phyloP scores from a whole-genome alignment of 345 rosid genomes.

The Citrus sp. region DNA sequence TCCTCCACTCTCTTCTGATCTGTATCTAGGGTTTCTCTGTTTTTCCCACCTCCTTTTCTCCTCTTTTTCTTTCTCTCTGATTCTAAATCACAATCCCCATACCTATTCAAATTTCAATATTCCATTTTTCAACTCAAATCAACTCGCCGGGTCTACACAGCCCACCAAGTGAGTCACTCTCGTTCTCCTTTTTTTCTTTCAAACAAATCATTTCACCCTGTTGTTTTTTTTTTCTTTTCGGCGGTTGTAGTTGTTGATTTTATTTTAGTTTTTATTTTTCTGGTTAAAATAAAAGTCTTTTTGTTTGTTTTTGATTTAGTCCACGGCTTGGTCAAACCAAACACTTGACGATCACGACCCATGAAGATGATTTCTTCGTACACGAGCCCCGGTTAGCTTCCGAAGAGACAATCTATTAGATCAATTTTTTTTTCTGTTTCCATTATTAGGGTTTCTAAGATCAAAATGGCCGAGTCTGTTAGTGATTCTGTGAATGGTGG shows the following conservation, averaged over 20 bases:
- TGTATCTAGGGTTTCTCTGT: neutral
- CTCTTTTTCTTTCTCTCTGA: constrained; percentile 17
- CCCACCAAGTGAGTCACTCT: constrained; percentile 27
- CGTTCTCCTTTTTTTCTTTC: neutral
- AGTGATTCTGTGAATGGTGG: constrained; percentile 12
- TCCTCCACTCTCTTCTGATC: neutral
- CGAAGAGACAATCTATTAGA: neutral
- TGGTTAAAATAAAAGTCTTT: neutral
- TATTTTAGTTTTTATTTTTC: neutral
- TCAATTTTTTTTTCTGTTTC: constrained; percentile 1
- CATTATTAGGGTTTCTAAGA: neutral
- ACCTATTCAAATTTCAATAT: neutral
- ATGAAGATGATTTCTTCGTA: constrained; percentile 26
- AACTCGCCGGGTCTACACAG: constrained; percentile 18
- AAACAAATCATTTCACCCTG: neutral
- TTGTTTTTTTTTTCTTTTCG: neutral
- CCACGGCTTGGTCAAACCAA: constrained; percentile 17
- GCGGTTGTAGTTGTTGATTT: constrained; percentile 24
- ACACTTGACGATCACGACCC: neutral
- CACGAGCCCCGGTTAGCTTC: constrained; percentile 31
- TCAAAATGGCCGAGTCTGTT: constrained; percentile 45
- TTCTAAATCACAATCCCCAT: neutral
- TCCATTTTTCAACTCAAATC: constrained; percentile 8
- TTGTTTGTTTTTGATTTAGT: constrained; percentile 20
- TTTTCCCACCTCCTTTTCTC: neutral